Percentiles rank a stretch among this genome's conserved stretches.
phyloP scores from a whole-genome alignment of 2,329 filamentous ascomycete genomes.

The Colletotrichum karsti region DNA sequence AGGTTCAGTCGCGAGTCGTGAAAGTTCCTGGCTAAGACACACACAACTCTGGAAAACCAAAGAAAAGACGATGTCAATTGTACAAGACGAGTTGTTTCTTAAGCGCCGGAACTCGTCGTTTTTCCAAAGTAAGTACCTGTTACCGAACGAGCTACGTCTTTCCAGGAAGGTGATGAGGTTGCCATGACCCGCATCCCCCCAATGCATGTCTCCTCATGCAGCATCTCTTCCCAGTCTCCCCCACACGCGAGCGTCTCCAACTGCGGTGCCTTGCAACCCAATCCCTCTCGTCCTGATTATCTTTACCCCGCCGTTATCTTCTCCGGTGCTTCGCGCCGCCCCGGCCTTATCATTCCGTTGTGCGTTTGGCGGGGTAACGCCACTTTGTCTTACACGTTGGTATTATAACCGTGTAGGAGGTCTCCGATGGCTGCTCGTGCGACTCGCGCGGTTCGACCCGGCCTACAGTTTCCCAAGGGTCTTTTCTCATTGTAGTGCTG shows the following conservation, averaged over 20 bases:
- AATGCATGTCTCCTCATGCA: constrained; percentile 19
- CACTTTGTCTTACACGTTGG: constrained; percentile 17
- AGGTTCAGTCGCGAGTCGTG: constrained; percentile 8
- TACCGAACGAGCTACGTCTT: constrained; percentile 20
- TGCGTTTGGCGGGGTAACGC: constrained; percentile 14
- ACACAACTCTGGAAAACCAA: background rate
- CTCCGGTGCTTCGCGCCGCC: background rate
- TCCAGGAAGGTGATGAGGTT: constrained; percentile 28
- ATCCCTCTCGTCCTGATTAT: constrained; percentile 10
- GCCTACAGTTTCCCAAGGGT: background rate
- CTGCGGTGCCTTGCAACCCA: constrained; percentile 9
- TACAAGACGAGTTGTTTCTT: constrained; percentile 4
- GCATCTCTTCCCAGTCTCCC: background rate
- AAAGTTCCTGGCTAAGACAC: background rate
- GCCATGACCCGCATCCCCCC: constrained; percentile 19
- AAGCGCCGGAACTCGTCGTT: background rate
- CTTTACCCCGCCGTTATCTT: constrained; percentile 30
- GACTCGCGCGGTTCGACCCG: constrained; percentile 2
- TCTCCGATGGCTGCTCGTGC: constrained; percentile 11
- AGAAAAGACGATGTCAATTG: background rate
- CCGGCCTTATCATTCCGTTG: constrained; percentile 9
- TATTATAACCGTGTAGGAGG: constrained; percentile 23
- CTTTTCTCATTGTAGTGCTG: background rate
- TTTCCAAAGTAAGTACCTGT: constrained; percentile 10
- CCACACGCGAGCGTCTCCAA: constrained; percentile 22